Percentiles rank a stretch among this genome's conserved stretches.
Evolutionary conservation across 805 yeast species (phyloP).

Genomic region (Candida cerambycidarum): DNA sequence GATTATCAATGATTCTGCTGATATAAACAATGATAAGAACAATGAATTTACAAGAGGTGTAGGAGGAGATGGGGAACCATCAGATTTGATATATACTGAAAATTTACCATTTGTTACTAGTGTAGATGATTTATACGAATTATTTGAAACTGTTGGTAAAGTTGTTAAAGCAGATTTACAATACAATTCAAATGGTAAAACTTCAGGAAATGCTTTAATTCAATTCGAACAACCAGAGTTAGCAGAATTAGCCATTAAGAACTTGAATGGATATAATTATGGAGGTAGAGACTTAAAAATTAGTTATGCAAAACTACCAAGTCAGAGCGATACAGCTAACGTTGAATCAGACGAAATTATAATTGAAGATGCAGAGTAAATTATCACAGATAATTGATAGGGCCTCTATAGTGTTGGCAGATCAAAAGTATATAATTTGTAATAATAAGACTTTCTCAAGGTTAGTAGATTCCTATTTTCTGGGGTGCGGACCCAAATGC

Average conservation of each 20-base stretch:
- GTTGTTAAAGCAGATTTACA: constrained; percentile 78
- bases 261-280: constrained; percentile 76
- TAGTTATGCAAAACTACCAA: constrained; percentile 52
- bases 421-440: constrained; percentile 7
- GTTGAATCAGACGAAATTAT: not conserved
- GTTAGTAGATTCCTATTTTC: not conserved
- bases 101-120: constrained; percentile 92
- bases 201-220: constrained; percentile 85
- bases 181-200: constrained; percentile 50
- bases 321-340: not conserved
- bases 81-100: constrained; percentile 55
- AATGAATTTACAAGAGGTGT: constrained; percentile 68
- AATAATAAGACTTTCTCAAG: not conserved
- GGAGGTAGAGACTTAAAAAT: constrained; percentile 76
- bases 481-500: constrained; percentile 1
- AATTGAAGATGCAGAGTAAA: constrained; percentile 2
- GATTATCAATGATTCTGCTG: constrained; percentile 12
- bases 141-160: constrained; percentile 80
- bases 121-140: constrained; percentile 76
- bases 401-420: not conserved
- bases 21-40: constrained; percentile 26
- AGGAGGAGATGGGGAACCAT: constrained; percentile 54
- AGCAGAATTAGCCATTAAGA: constrained; percentile 73
- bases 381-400: not conserved
- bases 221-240: constrained; percentile 63